Conservation (phyloP, 768 basidiomycete genomes). For the Gymnopilus dilepis region DNA sequence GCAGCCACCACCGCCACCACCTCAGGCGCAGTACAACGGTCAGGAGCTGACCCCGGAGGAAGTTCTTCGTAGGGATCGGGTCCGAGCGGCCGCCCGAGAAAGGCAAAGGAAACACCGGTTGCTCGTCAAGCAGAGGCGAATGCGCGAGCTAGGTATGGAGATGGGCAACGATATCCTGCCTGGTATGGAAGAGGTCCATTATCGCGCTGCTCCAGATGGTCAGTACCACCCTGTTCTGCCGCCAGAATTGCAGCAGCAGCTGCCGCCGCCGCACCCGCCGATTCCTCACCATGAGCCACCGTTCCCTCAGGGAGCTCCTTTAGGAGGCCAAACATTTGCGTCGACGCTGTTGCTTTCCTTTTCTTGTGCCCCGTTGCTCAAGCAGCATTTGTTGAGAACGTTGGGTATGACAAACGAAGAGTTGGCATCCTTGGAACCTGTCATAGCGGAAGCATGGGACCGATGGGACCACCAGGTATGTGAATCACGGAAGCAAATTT, state of each 20-base stretch:
- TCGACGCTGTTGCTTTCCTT: constrained; percentile 79
- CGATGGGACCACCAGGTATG: constrained; percentile 84
- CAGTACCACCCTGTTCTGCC: constrained; percentile 50
- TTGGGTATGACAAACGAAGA: constrained; percentile 82
- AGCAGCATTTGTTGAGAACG: constrained; percentile 74
- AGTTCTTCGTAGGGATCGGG: constrained; percentile 65
- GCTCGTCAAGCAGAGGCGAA: constrained; percentile 78
- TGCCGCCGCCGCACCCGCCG: constrained; percentile 40
- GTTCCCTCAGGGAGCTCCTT: constrained; percentile 60
- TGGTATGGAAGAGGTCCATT: constrained; percentile 70
- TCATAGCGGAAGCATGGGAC: constrained; percentile 86
- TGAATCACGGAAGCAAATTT: neutral
- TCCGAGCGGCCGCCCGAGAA: constrained; percentile 78
- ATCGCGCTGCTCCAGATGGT: constrained; percentile 56
- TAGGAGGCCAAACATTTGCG: constrained; percentile 80
- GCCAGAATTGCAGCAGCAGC: constrained; percentile 43
- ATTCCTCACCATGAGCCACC: constrained; percentile 56
- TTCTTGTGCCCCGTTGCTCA: constrained; percentile 74
- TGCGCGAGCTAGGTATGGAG: constrained; percentile 82
- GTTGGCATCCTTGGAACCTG: constrained; percentile 74
- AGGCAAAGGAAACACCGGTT: constrained; percentile 83
- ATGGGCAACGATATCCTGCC: constrained; percentile 77
- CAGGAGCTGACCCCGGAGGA: constrained; percentile 64
- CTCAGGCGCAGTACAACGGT: constrained; percentile 24
- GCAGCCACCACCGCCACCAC: constrained; percentile 21